Conservation (phyloP, 2,329 filamentous ascomycete species). For the Stagonosporopsis cucurbitacearum region DNA sequence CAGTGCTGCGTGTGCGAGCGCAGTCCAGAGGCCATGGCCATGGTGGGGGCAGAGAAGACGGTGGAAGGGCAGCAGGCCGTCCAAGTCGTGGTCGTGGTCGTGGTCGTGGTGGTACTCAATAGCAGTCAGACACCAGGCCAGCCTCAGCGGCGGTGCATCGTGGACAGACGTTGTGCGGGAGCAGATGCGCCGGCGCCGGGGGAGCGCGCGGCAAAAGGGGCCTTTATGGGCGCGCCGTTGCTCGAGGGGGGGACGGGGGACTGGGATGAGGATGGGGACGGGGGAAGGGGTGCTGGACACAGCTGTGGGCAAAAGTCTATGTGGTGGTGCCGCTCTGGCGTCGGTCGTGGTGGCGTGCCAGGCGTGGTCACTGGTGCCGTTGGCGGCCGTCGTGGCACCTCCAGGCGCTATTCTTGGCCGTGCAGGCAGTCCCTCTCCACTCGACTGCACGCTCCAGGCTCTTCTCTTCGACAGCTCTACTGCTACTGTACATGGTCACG, state of each 20-base stretch:
- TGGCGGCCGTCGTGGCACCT: too few relatives aligned
- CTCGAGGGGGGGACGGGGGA: neutral
- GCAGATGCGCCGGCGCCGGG: conserved; percentile 13
- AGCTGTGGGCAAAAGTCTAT: conserved; percentile 5
- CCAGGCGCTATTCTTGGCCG: conserved; percentile 10
- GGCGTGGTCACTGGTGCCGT: too few relatives aligned
- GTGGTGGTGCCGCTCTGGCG: conserved; percentile 12
- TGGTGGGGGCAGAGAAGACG: conserved; percentile 21
- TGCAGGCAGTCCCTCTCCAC: too few relatives aligned
- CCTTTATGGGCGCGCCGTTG: conserved; percentile 15
- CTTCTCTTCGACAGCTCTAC: too few relatives aligned
- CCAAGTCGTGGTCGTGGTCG: conserved; percentile 1
- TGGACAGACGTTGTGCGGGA: conserved; percentile 10
- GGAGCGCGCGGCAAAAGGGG: conserved; percentile 2
- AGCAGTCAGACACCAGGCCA: conserved; percentile 12
- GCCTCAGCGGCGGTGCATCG: conserved; percentile 13
- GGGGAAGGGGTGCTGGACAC: neutral
- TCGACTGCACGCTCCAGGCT: too few relatives aligned
- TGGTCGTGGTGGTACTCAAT: too few relatives aligned
- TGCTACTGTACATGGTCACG: too few relatives aligned
- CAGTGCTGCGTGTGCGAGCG: conserved; percentile 55
- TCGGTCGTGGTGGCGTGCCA: too few relatives aligned
- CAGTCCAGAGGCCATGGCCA: conserved; percentile 32
- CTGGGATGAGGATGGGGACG: too few relatives aligned
- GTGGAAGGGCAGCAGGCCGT: conserved; percentile 7